Evolutionary conservation across 768 basidiomycete genomes (phyloP).

Genomic region (Auricularia heimuer): DNA sequence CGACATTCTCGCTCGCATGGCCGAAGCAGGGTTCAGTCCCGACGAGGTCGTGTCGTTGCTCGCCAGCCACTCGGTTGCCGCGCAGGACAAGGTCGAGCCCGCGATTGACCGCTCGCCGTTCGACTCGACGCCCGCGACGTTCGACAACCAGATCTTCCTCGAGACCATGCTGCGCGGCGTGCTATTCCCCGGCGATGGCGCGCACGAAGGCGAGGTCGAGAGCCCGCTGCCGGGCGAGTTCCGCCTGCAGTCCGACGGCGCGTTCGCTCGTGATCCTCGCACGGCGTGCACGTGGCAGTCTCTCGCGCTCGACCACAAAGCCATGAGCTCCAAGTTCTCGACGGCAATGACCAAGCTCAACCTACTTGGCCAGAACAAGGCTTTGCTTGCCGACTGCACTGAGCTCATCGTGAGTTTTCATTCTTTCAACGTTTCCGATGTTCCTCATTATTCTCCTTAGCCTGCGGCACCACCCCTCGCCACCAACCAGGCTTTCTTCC

Average conservation of each 20-base stretch:
- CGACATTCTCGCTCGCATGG: conserved; percentile 22
- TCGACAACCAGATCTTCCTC: conserved; percentile 16
- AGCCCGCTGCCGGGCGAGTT: conserved; percentile 20
- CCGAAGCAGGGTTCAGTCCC: conserved; percentile 25
- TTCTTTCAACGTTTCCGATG: background rate
- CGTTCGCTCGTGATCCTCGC: conserved; percentile 19
- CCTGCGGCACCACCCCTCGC: background rate
- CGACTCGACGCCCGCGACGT: background rate
- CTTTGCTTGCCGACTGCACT: conserved; percentile 21
- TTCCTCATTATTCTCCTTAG: background rate
- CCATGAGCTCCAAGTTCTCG: conserved; percentile 19
- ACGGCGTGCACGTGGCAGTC: conserved; percentile 23
- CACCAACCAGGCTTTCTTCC: conserved; percentile 13
- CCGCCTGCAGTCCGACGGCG: conserved; percentile 19
- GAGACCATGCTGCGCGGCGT: conserved; percentile 10
- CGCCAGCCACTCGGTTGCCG: conserved; percentile 22
- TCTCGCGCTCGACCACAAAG: conserved; percentile 20
- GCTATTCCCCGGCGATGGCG: conserved; percentile 5
- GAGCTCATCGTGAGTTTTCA: conserved; percentile 11
- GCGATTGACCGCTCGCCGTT: background rate
- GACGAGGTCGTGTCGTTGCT: conserved; percentile 27
- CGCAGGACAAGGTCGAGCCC: background rate
- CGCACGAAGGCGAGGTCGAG: conserved; percentile 14
- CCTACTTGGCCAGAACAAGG: conserved; percentile 19
- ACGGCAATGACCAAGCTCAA: conserved; percentile 27